Evolutionary conservation across 805 yeast genomes (phyloP), one percentile per base, ranked within the genome.

Genomic region (Schizosaccharomyces cryophilus): DNA sequence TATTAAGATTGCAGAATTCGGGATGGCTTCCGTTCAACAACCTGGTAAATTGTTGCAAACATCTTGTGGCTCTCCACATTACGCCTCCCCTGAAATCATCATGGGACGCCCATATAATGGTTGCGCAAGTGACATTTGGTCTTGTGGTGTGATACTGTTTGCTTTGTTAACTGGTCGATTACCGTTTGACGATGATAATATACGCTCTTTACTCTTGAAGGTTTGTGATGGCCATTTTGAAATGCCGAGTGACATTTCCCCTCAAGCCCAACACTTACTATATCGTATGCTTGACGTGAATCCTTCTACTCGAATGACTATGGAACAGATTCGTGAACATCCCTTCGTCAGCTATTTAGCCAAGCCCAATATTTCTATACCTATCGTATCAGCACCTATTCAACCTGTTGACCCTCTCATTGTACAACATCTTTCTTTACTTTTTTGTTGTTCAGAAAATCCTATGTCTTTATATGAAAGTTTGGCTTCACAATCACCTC

Each of bases 41-140:
- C 70, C 74, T n/a, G 93, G 83, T 65, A 81, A 85, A 66, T 73
- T 93, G 68, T 75, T 93, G 62, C 96, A 90, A 70, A 93, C 98
- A 3, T 83, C 94, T 21, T 93, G 98, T 72, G 98, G 98, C 1
- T 88, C 96, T 19, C 98, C 98, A 6, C 98, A 93, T 71, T 93
- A 93, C 71, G 98, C 98, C 1, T 87, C 96, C 9, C 98, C 98
- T 0, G 98, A 93, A 71, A 93, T 93, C 66, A 96, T 93, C 11
- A 86, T 95, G 63, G 98, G 98, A 45, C 80, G 84, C 63, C 87
- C 82, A 63, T 93, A 93, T 70, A 97, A 93, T 69, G 98, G 98
- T 17, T 88, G 95, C 31, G 96, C 95, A 48, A 83, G 94, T 35
- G 98, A 93, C 72, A 89, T 93, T 62, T 93, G 98, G 98, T 89